A percentile compares a stretch with the other conserved stretches of the same genome.
Conservation (phyloP, 306 rosid species). For the Delonix regia region DNA sequence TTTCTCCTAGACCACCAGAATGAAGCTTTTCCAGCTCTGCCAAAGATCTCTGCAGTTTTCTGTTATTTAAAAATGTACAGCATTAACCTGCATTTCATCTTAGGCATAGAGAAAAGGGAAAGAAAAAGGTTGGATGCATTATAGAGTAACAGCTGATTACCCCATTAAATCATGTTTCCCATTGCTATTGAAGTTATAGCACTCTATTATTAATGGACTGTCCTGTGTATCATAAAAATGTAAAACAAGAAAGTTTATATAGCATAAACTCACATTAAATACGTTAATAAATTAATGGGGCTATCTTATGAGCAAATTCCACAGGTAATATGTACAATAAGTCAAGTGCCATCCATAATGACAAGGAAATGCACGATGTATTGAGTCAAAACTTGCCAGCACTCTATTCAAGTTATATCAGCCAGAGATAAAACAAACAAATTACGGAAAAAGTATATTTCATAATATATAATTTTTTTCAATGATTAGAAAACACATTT, state of each 20-base stretch:
- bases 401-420: neutral
- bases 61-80: constrained; percentile 49
- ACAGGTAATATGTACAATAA: constrained; percentile 12
- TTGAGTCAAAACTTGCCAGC: neutral
- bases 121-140: constrained; percentile 18
- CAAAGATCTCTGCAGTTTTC: constrained; percentile 82
- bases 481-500: neutral
- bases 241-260: constrained; percentile 38
- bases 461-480: neutral
- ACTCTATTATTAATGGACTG: constrained; percentile 77
- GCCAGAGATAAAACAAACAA: constrained; percentile 8
- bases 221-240: constrained; percentile 67
- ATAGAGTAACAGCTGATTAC: constrained; percentile 53
- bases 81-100: constrained; percentile 33
- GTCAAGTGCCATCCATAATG: constrained; percentile 15
- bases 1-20: constrained; percentile 69
- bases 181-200: constrained; percentile 86
- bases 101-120: constrained; percentile 22
- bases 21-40: constrained; percentile 84
- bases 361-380: neutral
- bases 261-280: constrained; percentile 23
- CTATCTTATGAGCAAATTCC: constrained; percentile 21
- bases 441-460: neutral
- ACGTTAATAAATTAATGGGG: constrained; percentile 6
- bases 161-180: constrained; percentile 98